These are phyloP conservation scores for Tylopilus sp. DNA, from an alignment of 768 basidiomycete genomes.

Conservation along the genomic window DNA sequence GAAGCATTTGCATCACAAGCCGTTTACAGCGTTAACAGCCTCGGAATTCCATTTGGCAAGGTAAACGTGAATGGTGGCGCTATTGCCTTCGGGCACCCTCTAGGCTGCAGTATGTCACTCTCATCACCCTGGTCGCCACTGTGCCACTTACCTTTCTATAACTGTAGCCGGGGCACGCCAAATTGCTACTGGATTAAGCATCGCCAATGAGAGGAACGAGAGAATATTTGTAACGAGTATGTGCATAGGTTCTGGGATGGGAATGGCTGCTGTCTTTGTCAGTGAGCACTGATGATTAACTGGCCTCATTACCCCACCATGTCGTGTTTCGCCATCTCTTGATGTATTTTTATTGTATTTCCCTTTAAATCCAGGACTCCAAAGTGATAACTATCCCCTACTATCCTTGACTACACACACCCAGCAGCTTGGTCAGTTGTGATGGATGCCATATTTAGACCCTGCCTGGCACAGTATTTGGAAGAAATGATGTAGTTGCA, in stretches of 20 bases:
- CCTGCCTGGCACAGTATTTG: too few species aligned
- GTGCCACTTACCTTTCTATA: slow-evolving; percentile 6
- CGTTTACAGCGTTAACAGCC: slow-evolving; percentile 63
- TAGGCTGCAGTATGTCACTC: slow-evolving; percentile 70
- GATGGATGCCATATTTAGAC: too few species aligned
- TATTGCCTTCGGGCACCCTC: slow-evolving; percentile 86
- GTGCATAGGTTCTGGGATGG: slow-evolving; percentile 91
- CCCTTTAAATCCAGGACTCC: not conserved
- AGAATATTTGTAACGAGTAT: slow-evolving; percentile 87
- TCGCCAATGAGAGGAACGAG: slow-evolving; percentile 71
- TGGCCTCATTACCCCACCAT: not conserved
- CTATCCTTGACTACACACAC: too few species aligned
- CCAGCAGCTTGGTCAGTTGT: too few species aligned
- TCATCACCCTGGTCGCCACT: slow-evolving; percentile 3
- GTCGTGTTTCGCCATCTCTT: not conserved
- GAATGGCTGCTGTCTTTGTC: slow-evolving; percentile 85
- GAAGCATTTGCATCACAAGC: slow-evolving; percentile 89
- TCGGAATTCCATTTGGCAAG: slow-evolving; percentile 71
- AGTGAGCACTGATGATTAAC: slow-evolving; percentile 60
- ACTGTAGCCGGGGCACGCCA: slow-evolving; percentile 75
- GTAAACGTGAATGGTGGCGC: slow-evolving; percentile 88
- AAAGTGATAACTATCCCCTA: too few species aligned
- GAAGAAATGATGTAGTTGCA: too few species aligned
- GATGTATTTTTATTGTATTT: not conserved
- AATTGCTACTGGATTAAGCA: slow-evolving; percentile 78